Conservation (phyloP, 768 basidiomycete species). For the Cystobasidium onofrii region DNA sequence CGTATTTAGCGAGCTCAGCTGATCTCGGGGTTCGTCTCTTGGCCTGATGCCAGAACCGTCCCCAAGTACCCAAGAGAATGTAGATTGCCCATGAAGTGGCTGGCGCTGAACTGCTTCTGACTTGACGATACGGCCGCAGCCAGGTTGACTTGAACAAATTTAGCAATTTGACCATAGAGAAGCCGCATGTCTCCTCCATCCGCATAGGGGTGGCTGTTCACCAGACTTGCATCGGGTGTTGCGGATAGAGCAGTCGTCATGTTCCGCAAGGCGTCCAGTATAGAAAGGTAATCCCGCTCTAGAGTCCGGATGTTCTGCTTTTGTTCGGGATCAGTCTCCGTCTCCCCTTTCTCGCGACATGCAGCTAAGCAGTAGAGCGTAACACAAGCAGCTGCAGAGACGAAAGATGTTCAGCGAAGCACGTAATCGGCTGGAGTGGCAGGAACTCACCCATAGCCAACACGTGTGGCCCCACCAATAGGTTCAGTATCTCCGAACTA, state of each 20-base stretch:
- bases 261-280: neutral
- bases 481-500: neutral
- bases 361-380: conserved; percentile 11
- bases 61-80: conserved; percentile 15
- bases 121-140: neutral
- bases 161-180: neutral
- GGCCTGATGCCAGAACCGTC: neutral
- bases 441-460: conserved; percentile 10
- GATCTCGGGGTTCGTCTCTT: neutral
- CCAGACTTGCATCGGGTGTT: conserved; percentile 1
- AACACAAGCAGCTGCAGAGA: neutral
- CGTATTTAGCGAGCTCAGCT: too few relatives aligned
- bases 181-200: conserved; percentile 20
- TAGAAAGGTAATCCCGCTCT: conserved; percentile 13
- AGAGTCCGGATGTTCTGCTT: neutral
- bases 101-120: neutral
- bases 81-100: neutral
- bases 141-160: neutral
- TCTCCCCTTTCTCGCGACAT: neutral
- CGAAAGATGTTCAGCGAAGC: too few relatives aligned
- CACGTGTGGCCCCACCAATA: conserved; percentile 11
- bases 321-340: neutral
- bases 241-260: neutral
- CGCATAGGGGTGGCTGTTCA: conserved; percentile 11
- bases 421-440: too few relatives aligned